Evolutionary conservation across 805 yeast genomes (phyloP), one percentile per base, ranked within the genome.

Genomic region (Yarrowia sp.): DNA sequence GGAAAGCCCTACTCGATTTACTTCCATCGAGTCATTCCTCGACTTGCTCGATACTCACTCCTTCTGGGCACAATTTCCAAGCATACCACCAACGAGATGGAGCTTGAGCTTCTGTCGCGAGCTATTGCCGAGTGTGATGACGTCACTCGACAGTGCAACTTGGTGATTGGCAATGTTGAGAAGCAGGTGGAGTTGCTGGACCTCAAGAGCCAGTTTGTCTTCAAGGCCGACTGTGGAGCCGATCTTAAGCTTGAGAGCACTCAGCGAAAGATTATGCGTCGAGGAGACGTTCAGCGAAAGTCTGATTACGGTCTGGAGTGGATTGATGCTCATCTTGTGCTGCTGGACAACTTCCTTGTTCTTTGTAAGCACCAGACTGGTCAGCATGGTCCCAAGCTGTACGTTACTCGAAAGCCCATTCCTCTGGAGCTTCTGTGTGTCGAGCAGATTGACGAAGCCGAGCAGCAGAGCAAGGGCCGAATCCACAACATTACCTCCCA

Each of bases 271-370:
- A 78, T 91, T 35, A 75, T 88, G 55, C 81, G 80, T 71, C 79
- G 88, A 11, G 95, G 92, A 0, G 84, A 82, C 35, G 83, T 89
- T 16, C 73, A 80, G 1, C 82, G 89, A 68, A 86, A 88, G 70
- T 86, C 91, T 14, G 95, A 89, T 61, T 79, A 87, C 73, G 85
- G 87, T 80, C 79, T 87, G 40, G 88, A 87, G 48, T 82, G 89
- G 48, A 78, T 81, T 8, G 79, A 83, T 0, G 77, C 81, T 1
- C 81, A 85, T 71, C 73, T 89, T 32, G 85, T 90, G 19, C 77
- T 91, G 38, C 77, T 91, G 66, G 97, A 91, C 74, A 90, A 91
- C 73, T 90, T 82, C 72, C 77, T 91, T 53, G 75, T 80, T 2
- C 69, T 80, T 32, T 75, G 81, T 8, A 79, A 79, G 65, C 71